Base-by-base conservation (phyloP, 2,329 filamentous ascomycete genomes). In the Diplodia intermedia region DNA sequence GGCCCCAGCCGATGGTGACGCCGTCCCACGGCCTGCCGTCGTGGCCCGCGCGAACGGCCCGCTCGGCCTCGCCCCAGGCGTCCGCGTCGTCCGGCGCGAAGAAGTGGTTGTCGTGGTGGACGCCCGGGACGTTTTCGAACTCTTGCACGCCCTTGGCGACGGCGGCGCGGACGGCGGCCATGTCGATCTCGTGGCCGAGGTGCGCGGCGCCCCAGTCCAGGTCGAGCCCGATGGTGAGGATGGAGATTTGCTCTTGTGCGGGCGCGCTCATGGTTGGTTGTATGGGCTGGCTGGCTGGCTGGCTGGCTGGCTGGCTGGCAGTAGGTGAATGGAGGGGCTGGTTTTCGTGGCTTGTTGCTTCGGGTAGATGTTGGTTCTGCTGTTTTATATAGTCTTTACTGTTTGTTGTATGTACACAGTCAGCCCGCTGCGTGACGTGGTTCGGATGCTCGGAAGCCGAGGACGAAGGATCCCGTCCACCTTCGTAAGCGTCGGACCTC, bases 201-300 rank as follows among this genome's bases (percentile, higher is more conserved):
- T 62, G 14, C 15, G 40, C 57, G 12, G 38, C 26, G 4, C 38
- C 31, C 43, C 57, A 62, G 26, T 49, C 57, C 23, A 50, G 47
- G 40, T 62, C 57, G 57, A 62, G 40, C 18, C 57, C 57, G 40
- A 62, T 62, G 26, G 18, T 50, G 40, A 62, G 57, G 18, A 62
- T 49, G 23, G 29, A 62, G 11, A 15, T 49, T 47, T 20, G 18
- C 7, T 47, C 18, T 47, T 20, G 18, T 14, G n/a, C 14, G 43
- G 43, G 18, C 18, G 36, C 36, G 36, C 36, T 14, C 36, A 47
- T 47, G 18, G 40, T 47, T 47, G 40, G 18, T 43, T 26, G 26
- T 0, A 26, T 26, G 3, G 36, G 36, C 11, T 26, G 26, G 26
- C 26, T n/a, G 40, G 14, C 15, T 36, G 33, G 36, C 11, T 36